Conservation (phyloP, 805 yeast species). For the Candida silvatica region DNA sequence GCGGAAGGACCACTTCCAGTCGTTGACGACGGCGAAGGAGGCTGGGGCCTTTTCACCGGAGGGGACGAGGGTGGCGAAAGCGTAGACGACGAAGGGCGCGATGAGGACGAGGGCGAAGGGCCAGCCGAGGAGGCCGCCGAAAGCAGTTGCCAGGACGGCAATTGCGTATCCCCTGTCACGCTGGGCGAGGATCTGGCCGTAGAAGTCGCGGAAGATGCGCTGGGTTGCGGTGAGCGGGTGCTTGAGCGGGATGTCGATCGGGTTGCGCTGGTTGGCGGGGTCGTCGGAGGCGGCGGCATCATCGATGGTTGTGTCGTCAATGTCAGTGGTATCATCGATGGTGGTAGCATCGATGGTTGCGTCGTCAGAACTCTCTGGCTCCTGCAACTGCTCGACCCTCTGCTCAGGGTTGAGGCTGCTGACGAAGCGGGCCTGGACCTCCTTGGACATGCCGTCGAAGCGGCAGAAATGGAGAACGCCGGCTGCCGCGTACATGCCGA, state of each 20-base stretch:
- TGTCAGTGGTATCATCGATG: conserved; percentile 7
- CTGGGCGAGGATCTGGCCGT: conserved; percentile 8
- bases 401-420: neutral
- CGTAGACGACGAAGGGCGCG: conserved; percentile 45
- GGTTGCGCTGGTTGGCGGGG: conserved; percentile 8
- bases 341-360: conserved; percentile 8
- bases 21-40: conserved; percentile 1
- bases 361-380: conserved; percentile 10
- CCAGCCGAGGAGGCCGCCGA: conserved; percentile 88
- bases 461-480: conserved; percentile 27
- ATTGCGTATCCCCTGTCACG: conserved; percentile 17
- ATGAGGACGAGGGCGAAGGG: conserved; percentile 71
- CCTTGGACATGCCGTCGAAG: conserved; percentile 12
- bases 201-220: conserved; percentile 7
- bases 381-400: neutral
- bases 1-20: conserved; percentile 6
- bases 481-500: conserved; percentile 36
- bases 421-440: conserved; percentile 7
- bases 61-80: neutral
- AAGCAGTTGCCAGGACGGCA: conserved; percentile 34
- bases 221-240: conserved; percentile 10
- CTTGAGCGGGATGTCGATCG: conserved; percentile 6
- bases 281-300: conserved; percentile 1
- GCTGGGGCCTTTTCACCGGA: conserved; percentile 3
- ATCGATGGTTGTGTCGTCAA: neutral